A percentile compares a stretch with the other conserved stretches of the same genome.
phyloP scores from a whole-genome alignment of 352 stramenopile genomes.

The Globisporangium carolinianum region DNA sequence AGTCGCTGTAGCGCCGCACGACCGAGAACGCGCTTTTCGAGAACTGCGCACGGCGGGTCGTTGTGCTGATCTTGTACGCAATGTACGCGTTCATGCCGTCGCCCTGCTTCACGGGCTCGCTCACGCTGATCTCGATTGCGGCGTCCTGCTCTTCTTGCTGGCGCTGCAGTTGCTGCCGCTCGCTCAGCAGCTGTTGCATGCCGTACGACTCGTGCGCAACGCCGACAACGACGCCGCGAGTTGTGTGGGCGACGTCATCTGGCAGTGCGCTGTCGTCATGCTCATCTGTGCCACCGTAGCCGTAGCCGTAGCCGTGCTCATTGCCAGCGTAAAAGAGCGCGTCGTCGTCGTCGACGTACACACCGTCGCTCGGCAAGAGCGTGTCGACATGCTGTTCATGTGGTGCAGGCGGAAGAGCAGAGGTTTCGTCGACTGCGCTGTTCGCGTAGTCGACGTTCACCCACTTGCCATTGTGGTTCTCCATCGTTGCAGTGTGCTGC shows the following conservation, averaged over 20 bases:
- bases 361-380: neutral
- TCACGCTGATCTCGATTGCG: slow-evolving; percentile 84
- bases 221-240: neutral
- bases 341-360: slow-evolving; percentile 10
- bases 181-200: slow-evolving; percentile 7
- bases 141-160: slow-evolving; percentile 10
- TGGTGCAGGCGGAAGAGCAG: slow-evolving; percentile 6
- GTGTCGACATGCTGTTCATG: slow-evolving; percentile 6
- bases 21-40: slow-evolving; percentile 86
- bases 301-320: slow-evolving; percentile 14
- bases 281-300: slow-evolving; percentile 2
- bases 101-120: slow-evolving; percentile 93
- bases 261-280: neutral
- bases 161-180: slow-evolving; percentile 4
- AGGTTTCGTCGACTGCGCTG: slow-evolving; percentile 41
- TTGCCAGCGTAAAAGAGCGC: slow-evolving; percentile 14
- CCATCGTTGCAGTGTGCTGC: slow-evolving; percentile 17
- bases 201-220: slow-evolving; percentile 15
- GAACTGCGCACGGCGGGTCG: slow-evolving; percentile 74
- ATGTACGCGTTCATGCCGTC: slow-evolving; percentile 98
- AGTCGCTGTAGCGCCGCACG: slow-evolving; percentile 92
- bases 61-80: slow-evolving; percentile 92
- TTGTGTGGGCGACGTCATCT: neutral
- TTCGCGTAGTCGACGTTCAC: slow-evolving; percentile 86
- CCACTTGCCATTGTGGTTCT: slow-evolving; percentile 74